A percentile compares a stretch with the other conserved stretches of the same genome.
Conservation (phyloP, 2,329 filamentous ascomycete species). For the Neonectria magnoliae region DNA sequence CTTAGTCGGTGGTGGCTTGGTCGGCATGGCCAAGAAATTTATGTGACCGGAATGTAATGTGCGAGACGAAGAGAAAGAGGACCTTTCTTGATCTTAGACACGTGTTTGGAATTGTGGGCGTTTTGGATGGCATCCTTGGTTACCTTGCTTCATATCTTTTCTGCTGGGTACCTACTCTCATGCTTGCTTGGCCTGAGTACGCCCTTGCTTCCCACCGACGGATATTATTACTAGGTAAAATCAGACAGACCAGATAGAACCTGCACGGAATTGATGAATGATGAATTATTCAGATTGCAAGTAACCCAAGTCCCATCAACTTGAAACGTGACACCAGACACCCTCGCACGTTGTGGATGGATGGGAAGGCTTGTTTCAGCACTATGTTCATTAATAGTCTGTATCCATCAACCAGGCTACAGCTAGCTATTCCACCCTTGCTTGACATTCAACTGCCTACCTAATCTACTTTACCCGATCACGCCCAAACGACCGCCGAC, state of each 20-base stretch:
- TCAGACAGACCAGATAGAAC: constrained; percentile 1
- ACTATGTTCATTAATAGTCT: constrained; percentile 47
- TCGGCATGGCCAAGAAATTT: constrained; percentile 55
- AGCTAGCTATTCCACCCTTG: background rate
- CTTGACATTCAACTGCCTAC: constrained; percentile 34
- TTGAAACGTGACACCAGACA: constrained; percentile 16
- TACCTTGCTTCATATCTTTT: constrained; percentile 16
- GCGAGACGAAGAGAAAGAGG: constrained; percentile 1
- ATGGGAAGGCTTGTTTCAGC: constrained; percentile 27
- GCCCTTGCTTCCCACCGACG: background rate
- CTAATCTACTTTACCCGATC: constrained; percentile 31
- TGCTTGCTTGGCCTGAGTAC: background rate
- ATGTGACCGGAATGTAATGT: constrained; percentile 43
- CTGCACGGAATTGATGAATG: constrained; percentile 5
- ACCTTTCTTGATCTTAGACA: constrained; percentile 17
- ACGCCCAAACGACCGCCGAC: constrained; percentile 23
- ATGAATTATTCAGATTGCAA: constrained; percentile 15
- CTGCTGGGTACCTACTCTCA: constrained; percentile 9
- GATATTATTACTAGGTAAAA: background rate
- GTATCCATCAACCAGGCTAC: constrained; percentile 33
- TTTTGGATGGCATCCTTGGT: constrained; percentile 30
- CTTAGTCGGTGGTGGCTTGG: constrained; percentile 44
- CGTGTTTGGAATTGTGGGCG: constrained; percentile 30
- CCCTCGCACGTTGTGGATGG: constrained; percentile 4
- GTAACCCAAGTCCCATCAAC: constrained; percentile 8